A percentile compares a stretch with the other conserved stretches of the same genome.
Conservation (phyloP, 1,139 yeast species). For the Sugiyamaella xylanicola region DNA sequence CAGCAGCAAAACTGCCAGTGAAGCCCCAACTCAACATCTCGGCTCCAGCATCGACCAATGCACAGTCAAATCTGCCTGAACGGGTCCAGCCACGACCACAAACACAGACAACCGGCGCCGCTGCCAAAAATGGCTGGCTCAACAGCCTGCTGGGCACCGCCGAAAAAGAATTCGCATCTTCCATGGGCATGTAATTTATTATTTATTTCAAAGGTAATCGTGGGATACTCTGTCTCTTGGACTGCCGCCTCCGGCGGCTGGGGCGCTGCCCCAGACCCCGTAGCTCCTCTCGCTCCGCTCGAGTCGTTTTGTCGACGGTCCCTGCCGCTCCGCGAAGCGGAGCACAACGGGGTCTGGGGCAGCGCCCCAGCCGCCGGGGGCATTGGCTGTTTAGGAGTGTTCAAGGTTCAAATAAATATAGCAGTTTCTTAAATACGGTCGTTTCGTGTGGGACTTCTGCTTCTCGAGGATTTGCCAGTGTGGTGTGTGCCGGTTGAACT, state of each 20-base stretch:
- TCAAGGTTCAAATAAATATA: not conserved
- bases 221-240: not conserved
- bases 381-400: too few species aligned
- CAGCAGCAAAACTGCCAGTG: not conserved
- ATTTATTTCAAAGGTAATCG: constrained; percentile 6
- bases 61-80: not conserved
- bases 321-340: too few species aligned
- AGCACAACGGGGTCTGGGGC: too few species aligned
- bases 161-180: constrained; percentile 19
- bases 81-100: not conserved
- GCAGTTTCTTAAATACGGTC: not conserved
- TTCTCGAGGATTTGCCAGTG: not conserved
- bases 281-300: too few species aligned
- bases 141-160: constrained; percentile 19
- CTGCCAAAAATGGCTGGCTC: constrained; percentile 14
- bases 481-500: not conserved
- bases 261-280: too few species aligned
- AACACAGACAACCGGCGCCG: too few species aligned
- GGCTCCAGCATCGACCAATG: not conserved
- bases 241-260: too few species aligned
- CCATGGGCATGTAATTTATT: constrained; percentile 16
- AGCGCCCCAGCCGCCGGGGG: not conserved
- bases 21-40: not conserved
- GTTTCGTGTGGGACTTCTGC: constrained; percentile 10
- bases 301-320: too few species aligned